Percentiles rank a stretch among this genome's conserved stretches.
Conservation (phyloP, 495 filamentous ascomycete genomes). For the Aspergillus baeticus region DNA sequence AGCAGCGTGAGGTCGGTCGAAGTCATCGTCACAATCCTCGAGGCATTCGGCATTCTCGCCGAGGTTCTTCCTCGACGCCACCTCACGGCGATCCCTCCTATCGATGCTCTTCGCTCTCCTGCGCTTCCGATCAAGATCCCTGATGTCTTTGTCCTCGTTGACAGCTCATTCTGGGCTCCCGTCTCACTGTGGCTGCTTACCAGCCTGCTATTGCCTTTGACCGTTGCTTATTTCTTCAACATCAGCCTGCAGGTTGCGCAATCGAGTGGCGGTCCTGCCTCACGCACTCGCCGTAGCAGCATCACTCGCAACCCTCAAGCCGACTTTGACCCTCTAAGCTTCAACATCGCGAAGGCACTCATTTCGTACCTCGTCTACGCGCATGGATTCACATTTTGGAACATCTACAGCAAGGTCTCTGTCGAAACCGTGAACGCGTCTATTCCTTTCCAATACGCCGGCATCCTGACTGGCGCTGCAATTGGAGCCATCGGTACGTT, state of each 20-base stretch:
- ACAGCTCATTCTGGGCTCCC: constrained; percentile 77
- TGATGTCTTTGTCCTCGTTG: constrained; percentile 79
- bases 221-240: constrained; percentile 86
- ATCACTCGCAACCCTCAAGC: constrained; percentile 37
- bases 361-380: constrained; percentile 76
- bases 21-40: constrained; percentile 59
- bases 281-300: constrained; percentile 21
- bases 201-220: constrained; percentile 63
- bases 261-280: constrained; percentile 23
- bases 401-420: constrained; percentile 54
- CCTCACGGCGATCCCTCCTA: constrained; percentile 65
- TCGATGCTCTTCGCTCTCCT: constrained; percentile 39
- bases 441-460: constrained; percentile 68
- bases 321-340: constrained; percentile 79
- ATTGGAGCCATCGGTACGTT: constrained; percentile 69
- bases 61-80: constrained; percentile 60
- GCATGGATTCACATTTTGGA: constrained; percentile 64
- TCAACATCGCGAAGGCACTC: constrained; percentile 82
- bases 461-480: constrained; percentile 67
- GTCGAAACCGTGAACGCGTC: constrained; percentile 62
- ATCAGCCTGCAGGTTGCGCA: constrained; percentile 52
- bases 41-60: constrained; percentile 48
- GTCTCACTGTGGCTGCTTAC: constrained; percentile 76
- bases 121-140: constrained; percentile 64
- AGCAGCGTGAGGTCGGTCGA: constrained; percentile 69